Conservation (phyloP, 768 basidiomycete species). For the Russula virescens region DNA sequence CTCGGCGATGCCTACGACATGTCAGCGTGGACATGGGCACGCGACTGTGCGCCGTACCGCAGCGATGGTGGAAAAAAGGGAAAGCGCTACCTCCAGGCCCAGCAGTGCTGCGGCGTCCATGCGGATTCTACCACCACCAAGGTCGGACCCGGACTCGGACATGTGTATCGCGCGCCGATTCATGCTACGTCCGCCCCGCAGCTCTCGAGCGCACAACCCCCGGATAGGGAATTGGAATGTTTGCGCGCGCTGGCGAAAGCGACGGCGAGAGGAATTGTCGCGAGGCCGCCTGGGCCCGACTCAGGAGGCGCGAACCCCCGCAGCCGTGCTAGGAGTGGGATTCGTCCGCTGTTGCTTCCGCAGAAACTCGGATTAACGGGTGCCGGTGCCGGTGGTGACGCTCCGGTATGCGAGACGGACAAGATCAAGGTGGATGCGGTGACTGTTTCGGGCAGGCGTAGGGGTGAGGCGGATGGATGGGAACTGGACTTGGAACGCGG, state of each 20-base stretch:
- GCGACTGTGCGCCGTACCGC: conserved; percentile 1
- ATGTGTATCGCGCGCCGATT: conserved; percentile 2
- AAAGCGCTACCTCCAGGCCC: background rate
- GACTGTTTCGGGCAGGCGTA: conserved; percentile 7
- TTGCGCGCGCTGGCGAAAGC: conserved; percentile 14
- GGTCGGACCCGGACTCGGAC: background rate
- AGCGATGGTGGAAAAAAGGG: background rate
- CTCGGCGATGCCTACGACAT: conserved; percentile 13
- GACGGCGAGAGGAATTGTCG: background rate
- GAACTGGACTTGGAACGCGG: conserved; percentile 15
- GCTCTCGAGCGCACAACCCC: background rate
- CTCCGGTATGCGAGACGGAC: conserved; percentile 12
- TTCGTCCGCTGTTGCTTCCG: conserved; percentile 26
- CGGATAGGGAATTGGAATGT: conserved; percentile 10
- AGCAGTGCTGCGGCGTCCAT: background rate
- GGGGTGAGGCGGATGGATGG: background rate
- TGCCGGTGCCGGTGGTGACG: background rate
- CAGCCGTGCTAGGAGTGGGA: conserved; percentile 12
- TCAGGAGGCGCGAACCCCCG: too few species aligned
- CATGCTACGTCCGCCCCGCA: conserved; percentile 14
- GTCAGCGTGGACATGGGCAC: conserved; percentile 19
- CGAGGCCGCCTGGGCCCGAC: background rate
- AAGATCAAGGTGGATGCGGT: conserved; percentile 22
- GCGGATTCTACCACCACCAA: background rate
- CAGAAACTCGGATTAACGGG: conserved; percentile 24